These are phyloP conservation scores for Phalaenopsis aphrodite DNA, from an alignment of 106 monocot genomes.

Conservation along the genomic window DNA sequence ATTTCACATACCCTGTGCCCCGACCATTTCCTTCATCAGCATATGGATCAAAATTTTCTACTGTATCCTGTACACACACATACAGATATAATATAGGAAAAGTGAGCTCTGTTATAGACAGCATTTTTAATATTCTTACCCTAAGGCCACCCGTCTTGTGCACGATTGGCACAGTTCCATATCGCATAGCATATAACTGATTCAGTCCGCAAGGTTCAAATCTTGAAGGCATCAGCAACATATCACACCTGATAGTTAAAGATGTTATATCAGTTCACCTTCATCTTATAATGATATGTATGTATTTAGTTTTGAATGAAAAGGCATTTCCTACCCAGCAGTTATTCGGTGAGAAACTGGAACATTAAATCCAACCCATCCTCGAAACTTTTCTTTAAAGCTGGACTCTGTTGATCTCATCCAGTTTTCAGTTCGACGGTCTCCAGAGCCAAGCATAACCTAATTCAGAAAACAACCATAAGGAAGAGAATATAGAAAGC, in stretches of 20 bases:
- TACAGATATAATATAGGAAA: background rate
- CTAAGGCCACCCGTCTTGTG: conserved; percentile 78
- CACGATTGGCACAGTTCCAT: conserved; percentile 84
- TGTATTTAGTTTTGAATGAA: background rate
- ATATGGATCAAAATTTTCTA: conserved; percentile 69
- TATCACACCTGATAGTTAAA: conserved; percentile 67
- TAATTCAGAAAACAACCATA: conserved; percentile 12
- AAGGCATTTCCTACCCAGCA: conserved; percentile 47
- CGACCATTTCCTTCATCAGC: conserved; percentile 48
- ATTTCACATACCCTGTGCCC: conserved; percentile 64
- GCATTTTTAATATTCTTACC: conserved; percentile 28
- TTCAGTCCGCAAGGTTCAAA: conserved; percentile 95
- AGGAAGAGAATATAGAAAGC: background rate
- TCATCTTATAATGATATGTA: background rate
- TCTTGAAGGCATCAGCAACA: conserved; percentile 93
- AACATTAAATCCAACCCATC: conserved; percentile 95
- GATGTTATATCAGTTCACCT: conserved; percentile 3
- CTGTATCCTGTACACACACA: conserved; percentile 51
- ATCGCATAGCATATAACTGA: conserved; percentile 92
- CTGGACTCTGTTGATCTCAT: conserved; percentile 66
- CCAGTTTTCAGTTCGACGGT: conserved; percentile 61
- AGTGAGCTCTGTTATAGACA: background rate
- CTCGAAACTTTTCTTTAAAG: conserved; percentile 72
- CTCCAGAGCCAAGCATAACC: conserved; percentile 98
- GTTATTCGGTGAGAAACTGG: conserved; percentile 80